Conservation (phyloP, 2,329 filamentous ascomycete genomes). For the Colletotrichum navitas region DNA sequence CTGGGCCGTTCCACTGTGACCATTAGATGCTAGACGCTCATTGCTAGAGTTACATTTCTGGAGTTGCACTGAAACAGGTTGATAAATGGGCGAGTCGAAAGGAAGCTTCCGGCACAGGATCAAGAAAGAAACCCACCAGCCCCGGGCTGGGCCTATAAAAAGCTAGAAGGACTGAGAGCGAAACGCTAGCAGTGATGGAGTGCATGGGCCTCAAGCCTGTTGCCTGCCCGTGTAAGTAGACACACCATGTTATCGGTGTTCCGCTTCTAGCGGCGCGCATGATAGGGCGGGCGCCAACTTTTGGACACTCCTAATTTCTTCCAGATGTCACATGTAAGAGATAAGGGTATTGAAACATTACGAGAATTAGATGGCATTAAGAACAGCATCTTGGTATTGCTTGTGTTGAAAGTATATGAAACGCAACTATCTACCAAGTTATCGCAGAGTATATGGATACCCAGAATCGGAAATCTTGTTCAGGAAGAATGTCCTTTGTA, state of each 20-base stretch:
- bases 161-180: neutral
- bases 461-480: neutral
- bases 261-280: neutral
- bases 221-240: neutral
- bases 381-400: neutral
- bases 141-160: neutral
- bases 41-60: neutral
- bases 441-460: neutral
- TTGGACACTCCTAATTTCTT: neutral
- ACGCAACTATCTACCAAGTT: neutral
- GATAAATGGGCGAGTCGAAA: neutral
- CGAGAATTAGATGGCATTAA: neutral
- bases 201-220: neutral
- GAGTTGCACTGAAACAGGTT: neutral
- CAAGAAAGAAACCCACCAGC: neutral
- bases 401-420: neutral
- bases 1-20: constrained; percentile 1
- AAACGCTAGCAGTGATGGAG: neutral
- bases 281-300: neutral
- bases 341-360: neutral
- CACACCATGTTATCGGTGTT: neutral
- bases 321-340: neutral
- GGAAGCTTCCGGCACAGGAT: neutral
- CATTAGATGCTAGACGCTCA: neutral
- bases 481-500: neutral